A percentile compares a stretch with the other conserved stretches of the same genome.
phyloP scores from a whole-genome alignment of 2,329 filamentous ascomycete genomes.

The Chrysoporthe deuterocubensis region DNA sequence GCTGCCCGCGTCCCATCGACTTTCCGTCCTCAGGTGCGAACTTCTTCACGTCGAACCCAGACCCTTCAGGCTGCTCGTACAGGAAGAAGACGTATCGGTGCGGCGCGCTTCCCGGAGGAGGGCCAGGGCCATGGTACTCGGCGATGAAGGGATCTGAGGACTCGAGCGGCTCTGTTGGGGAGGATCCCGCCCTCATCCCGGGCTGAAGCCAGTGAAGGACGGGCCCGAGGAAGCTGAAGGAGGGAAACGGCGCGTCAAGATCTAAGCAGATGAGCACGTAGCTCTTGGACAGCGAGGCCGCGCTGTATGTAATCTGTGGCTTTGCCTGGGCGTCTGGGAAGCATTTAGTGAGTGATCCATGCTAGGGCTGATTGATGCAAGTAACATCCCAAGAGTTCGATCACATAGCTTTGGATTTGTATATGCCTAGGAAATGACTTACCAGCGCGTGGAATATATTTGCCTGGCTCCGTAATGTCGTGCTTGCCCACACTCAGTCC shows the following conservation, averaged over 20 bases:
- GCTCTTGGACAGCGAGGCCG: conserved; percentile 24
- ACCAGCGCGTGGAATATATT: conserved; percentile 22
- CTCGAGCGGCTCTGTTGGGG: conserved; percentile 13
- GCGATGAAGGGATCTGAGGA: conserved; percentile 35
- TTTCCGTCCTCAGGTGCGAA: conserved; percentile 16
- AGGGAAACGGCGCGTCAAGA: conserved; percentile 51
- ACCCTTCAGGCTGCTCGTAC: conserved; percentile 45
- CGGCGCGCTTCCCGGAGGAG: conserved; percentile 49
- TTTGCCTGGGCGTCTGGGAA: conserved; percentile 15
- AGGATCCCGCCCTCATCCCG: conserved; percentile 35
- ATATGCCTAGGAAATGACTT: not conserved
- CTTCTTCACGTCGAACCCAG: not conserved
- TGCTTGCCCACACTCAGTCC: conserved; percentile 22
- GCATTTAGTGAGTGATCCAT: not conserved
- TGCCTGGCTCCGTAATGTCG: conserved; percentile 13
- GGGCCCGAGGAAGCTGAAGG: conserved; percentile 46
- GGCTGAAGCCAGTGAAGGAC: conserved; percentile 54
- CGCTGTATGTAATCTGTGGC: conserved; percentile 14
- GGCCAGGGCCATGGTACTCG: conserved; percentile 49
- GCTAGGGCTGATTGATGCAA: not conserved
- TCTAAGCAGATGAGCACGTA: conserved; percentile 50
- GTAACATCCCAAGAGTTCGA: too few species aligned
- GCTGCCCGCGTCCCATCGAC: not conserved
- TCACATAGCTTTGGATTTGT: too few species aligned
- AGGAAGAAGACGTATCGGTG: conserved; percentile 56